Conservation (phyloP, 805 yeast species). For the Teunomyces atbi region DNA sequence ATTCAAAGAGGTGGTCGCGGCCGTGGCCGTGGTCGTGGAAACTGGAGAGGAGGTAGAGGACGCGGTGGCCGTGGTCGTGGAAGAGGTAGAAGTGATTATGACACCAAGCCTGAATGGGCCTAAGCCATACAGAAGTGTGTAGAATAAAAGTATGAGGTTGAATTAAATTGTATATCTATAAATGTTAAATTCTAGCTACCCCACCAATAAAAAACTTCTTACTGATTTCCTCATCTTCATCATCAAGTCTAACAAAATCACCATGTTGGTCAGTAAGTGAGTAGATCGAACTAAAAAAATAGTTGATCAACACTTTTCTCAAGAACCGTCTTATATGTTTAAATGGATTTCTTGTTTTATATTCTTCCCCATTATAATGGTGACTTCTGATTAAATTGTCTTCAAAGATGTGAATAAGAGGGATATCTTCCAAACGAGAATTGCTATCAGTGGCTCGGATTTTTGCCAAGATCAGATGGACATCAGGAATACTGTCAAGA, state of each 20-base stretch:
- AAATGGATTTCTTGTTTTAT: conserved; percentile 17
- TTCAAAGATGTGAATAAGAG: conserved; percentile 30
- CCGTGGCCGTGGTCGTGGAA: conserved; percentile 35
- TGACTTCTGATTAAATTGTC: conserved; percentile 25
- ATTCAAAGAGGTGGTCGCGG: conserved; percentile 30
- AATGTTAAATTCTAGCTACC: conserved; percentile 19
- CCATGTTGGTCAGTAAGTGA: conserved; percentile 18
- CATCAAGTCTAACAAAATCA: conserved; percentile 15
- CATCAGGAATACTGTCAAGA: conserved; percentile 19
- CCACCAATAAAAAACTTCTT: conserved; percentile 28
- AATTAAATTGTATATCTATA: not conserved
- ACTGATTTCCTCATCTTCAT: conserved; percentile 21
- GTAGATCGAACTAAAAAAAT: conserved; percentile 25
- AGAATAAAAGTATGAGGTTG: not conserved
- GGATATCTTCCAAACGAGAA: conserved; percentile 12
- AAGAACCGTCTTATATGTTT: conserved; percentile 9
- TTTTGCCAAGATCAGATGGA: conserved; percentile 10
- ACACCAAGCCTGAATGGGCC: conserved; percentile 19
- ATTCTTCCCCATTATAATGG: conserved; percentile 14
- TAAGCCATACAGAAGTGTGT: conserved; percentile 1
- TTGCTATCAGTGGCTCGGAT: not conserved
- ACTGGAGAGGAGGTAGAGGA: conserved; percentile 15
- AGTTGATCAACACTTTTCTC: conserved; percentile 22
- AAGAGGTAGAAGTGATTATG: conserved; percentile 19
- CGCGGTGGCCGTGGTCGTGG: conserved; percentile 39